Percentiles rank a stretch among this genome's conserved stretches.
Evolutionary conservation across 2,329 filamentous ascomycete genomes (phyloP).

Genomic region (Coleophoma eucalyptorum): DNA sequence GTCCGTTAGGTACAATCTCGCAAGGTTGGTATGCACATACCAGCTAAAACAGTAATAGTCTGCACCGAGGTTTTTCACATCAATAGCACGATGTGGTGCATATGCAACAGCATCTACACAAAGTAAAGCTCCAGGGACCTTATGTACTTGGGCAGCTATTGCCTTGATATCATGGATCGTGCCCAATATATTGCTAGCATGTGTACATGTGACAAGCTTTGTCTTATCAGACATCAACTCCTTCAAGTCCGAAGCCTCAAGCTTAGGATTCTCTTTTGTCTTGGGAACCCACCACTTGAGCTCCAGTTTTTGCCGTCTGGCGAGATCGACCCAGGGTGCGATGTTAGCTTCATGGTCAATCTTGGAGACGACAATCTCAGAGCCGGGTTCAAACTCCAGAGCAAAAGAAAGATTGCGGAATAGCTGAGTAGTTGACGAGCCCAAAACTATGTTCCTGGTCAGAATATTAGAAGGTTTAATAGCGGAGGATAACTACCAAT

Average conservation of each 20-base stretch:
- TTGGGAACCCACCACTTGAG: conserved; percentile 68
- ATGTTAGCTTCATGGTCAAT: conserved; percentile 79
- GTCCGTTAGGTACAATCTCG: too few relatives aligned
- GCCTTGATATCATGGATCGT: conserved; percentile 61
- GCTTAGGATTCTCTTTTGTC: conserved; percentile 49
- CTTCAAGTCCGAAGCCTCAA: conserved; percentile 52
- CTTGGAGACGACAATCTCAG: conserved; percentile 67
- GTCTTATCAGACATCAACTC: conserved; percentile 60
- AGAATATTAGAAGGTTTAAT: conserved; percentile 1
- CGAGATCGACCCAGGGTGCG: conserved; percentile 68
- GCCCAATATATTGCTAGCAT: conserved; percentile 71
- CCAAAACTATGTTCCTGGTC: conserved; percentile 48
- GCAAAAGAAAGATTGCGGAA: conserved; percentile 65
- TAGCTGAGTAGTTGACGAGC: conserved; percentile 71
- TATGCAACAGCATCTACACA: conserved; percentile 75
- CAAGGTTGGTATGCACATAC: conserved; percentile 48
- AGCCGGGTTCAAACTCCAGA: conserved; percentile 48
- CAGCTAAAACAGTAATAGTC: conserved; percentile 79
- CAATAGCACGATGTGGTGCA: conserved; percentile 67
- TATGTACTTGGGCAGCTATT: conserved; percentile 47
- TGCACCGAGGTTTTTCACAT: conserved; percentile 64
- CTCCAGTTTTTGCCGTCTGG: conserved; percentile 52
- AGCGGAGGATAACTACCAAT: conserved; percentile 43
- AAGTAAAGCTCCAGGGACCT: conserved; percentile 52
- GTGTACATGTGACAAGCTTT: conserved; percentile 68